Conservation (phyloP, 1,284 basidiomycete genomes). For the Cerioporus squamosus region DNA sequence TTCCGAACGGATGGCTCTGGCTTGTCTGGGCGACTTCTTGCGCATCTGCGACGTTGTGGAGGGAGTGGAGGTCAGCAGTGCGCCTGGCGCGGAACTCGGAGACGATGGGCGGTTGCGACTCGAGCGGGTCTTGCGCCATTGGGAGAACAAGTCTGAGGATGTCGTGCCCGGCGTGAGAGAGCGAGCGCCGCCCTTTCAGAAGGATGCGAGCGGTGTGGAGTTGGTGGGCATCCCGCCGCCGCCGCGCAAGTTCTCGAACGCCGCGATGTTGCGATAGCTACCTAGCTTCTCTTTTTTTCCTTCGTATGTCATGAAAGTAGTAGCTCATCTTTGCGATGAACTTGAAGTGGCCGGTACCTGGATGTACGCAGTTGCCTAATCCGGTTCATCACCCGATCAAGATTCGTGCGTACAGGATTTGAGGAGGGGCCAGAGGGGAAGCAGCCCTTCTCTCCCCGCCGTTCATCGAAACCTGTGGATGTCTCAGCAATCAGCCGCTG, state of each 20-base stretch:
- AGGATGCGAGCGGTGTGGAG: neutral
- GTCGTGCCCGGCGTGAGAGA: neutral
- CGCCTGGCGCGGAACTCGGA: neutral
- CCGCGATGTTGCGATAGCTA: constrained; percentile 3
- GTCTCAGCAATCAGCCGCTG: constrained; percentile 81
- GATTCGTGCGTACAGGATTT: constrained; percentile 8
- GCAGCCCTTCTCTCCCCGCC: constrained; percentile 31
- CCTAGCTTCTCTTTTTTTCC: too few species aligned
- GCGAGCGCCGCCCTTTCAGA: too few species aligned
- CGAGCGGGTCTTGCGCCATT: neutral
- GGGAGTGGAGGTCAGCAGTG: neutral
- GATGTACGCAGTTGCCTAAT: constrained; percentile 14
- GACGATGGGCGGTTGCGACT: neutral
- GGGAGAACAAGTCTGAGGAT: neutral
- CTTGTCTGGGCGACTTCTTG: constrained; percentile 39
- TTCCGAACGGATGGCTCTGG: constrained; percentile 36
- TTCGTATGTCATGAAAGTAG: neutral
- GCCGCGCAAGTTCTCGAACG: constrained; percentile 17
- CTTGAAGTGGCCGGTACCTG: too few species aligned
- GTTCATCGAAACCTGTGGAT: constrained; percentile 62
- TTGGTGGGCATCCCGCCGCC: constrained; percentile 6
- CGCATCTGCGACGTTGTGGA: constrained; percentile 42
- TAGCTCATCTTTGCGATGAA: neutral
- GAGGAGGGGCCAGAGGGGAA: too few species aligned
- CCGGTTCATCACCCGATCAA: constrained; percentile 18